These are phyloP conservation scores for Metschnikowia reukaufii DNA, from an alignment of 805 yeast genomes.

Conservation along the genomic window DNA sequence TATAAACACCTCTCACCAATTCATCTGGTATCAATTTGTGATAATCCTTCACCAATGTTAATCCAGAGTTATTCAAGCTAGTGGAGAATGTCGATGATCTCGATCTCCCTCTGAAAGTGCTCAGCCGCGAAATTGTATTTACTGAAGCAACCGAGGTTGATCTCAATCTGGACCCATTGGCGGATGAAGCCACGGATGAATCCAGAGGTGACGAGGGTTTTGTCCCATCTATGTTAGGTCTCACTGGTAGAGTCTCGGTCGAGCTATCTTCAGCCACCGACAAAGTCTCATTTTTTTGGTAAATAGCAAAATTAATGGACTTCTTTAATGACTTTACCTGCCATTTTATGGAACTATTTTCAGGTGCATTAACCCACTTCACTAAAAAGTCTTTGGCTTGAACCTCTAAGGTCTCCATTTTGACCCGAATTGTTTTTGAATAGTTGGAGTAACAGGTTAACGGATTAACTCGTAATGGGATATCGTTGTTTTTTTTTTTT, in stretches of 20 bases:
- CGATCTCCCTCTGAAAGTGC: conserved; percentile 33
- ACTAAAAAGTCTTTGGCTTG: conserved; percentile 87
- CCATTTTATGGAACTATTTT: conserved; percentile 67
- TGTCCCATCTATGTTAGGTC: neutral
- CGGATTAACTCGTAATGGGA: neutral
- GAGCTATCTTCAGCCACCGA: neutral
- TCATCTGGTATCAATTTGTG: conserved; percentile 54
- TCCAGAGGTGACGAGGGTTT: neutral
- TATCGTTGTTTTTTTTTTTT: neutral
- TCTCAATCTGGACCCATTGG: conserved; percentile 17
- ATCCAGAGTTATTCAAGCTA: conserved; percentile 41
- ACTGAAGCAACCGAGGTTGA: conserved; percentile 36
- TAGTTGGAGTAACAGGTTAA: neutral
- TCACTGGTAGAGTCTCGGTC: neutral
- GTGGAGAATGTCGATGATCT: conserved; percentile 39
- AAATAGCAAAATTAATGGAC: conserved; percentile 43
- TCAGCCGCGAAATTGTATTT: conserved; percentile 33
- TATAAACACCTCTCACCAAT: conserved; percentile 58
- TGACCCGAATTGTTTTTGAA: neutral
- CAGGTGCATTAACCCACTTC: conserved; percentile 85
- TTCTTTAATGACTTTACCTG: conserved; percentile 70
- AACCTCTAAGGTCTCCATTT: conserved; percentile 87
- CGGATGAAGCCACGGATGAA: neutral
- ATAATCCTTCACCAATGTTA: conserved; percentile 58
- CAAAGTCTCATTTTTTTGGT: conserved; percentile 29